Evolutionary conservation across 345 rosid genomes (phyloP).

Genomic region (Reutealis trisperma): DNA sequence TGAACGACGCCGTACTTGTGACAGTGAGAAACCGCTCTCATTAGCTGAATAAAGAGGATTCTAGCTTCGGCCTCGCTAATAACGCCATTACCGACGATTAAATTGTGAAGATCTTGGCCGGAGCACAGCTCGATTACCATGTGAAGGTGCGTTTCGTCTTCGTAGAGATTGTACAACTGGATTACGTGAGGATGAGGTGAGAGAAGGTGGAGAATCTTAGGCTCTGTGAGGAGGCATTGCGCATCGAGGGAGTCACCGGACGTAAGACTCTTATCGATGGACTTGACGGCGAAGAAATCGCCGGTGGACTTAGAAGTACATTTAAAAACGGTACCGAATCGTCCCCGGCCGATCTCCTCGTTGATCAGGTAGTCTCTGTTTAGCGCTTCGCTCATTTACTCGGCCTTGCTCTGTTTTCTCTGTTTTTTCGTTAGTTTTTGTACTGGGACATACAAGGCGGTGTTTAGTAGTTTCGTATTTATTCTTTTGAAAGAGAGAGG

Average conservation of each 20-base stretch:
- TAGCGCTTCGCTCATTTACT: slow-evolving; percentile 50
- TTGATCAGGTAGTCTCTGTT: slow-evolving; percentile 50
- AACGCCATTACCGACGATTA: slow-evolving; percentile 31
- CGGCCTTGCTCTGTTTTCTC: not conserved
- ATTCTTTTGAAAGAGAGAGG: not conserved
- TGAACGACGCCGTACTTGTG: slow-evolving; percentile 68
- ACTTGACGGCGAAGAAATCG: slow-evolving; percentile 66
- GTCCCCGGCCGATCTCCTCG: slow-evolving; percentile 79
- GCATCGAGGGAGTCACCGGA: slow-evolving; percentile 63
- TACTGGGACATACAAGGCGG: not conserved
- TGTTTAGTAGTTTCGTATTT: not conserved
- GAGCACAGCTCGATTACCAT: slow-evolving; percentile 67
- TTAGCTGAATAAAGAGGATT: slow-evolving; percentile 40
- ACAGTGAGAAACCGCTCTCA: slow-evolving; percentile 65
- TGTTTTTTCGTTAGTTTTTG: not conserved
- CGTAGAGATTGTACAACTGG: slow-evolving; percentile 52
- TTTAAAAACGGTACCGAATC: slow-evolving; percentile 65
- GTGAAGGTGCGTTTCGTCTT: slow-evolving; percentile 52
- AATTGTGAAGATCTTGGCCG: slow-evolving; percentile 51
- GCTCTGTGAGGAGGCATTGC: slow-evolving; percentile 69
- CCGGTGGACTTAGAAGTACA: slow-evolving; percentile 51
- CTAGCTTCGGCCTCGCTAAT: slow-evolving; percentile 53
- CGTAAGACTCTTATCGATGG: slow-evolving; percentile 56
- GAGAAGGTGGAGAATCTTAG: slow-evolving; percentile 64
- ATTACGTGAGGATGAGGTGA: slow-evolving; percentile 66